Conservation (phyloP, 495 filamentous ascomycete genomes). For the Hypoxylon crocopeplum region DNA sequence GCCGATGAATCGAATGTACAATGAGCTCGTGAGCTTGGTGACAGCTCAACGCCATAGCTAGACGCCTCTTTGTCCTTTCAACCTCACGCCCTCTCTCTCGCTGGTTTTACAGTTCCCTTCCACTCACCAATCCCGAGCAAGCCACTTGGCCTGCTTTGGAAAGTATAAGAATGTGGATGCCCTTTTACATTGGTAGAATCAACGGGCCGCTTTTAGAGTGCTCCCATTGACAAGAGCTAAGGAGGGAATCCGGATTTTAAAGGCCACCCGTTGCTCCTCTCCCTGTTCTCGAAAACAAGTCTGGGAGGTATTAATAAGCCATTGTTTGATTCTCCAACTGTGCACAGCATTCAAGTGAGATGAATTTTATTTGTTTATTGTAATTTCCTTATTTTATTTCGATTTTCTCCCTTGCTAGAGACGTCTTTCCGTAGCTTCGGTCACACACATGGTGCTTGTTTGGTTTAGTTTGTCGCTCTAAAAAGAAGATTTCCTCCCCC, state of each 20-base stretch:
- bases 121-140: conserved; percentile 15
- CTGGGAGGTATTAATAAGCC: too few relatives aligned
- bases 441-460: conserved; percentile 35
- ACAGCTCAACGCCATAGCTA: conserved; percentile 8
- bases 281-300: not conserved
- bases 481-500: conserved; percentile 23
- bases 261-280: not conserved
- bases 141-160: conserved; percentile 4
- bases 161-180: too few relatives aligned
- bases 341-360: too few relatives aligned
- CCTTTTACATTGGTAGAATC: conserved; percentile 6
- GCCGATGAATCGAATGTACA: conserved; percentile 5
- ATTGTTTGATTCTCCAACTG: too few relatives aligned
- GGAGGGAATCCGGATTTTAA: too few relatives aligned
- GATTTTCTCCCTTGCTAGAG: too few relatives aligned
- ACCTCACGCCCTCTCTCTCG: conserved; percentile 6
- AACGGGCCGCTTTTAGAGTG: conserved; percentile 29
- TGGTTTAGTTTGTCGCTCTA: conserved; percentile 32
- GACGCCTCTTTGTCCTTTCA: conserved; percentile 10
- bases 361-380: too few relatives aligned
- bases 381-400: too few relatives aligned
- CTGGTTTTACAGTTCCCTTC: conserved; percentile 16
- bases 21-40: conserved; percentile 14
- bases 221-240: too few relatives aligned
- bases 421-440: conserved; percentile 11